Percentiles rank a stretch among this genome's conserved stretches.
These are phyloP conservation scores for Clausena lansium DNA, from an alignment of 345 rosid species.

Conservation along the genomic window DNA sequence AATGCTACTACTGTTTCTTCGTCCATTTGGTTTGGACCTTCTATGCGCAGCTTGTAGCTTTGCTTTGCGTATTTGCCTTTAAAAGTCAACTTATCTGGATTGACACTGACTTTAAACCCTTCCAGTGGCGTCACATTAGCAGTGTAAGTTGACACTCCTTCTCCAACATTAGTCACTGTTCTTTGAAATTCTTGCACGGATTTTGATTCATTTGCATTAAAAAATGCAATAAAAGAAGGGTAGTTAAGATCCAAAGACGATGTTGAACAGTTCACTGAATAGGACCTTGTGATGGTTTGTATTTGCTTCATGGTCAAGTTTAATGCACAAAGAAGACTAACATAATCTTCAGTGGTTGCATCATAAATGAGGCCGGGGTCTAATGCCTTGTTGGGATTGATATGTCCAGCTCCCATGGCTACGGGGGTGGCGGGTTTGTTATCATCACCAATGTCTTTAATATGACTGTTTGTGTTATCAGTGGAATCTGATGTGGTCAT, in stretches of 20 bases:
- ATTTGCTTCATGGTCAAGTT: slow-evolving; percentile 47
- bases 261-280: slow-evolving; percentile 33
- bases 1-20: slow-evolving; percentile 10
- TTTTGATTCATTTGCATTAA: slow-evolving; percentile 2
- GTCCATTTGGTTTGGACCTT: slow-evolving; percentile 24
- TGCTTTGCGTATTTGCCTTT: slow-evolving; percentile 38
- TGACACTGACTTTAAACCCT: slow-evolving; percentile 32
- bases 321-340: slow-evolving; percentile 44
- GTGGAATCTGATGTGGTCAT: slow-evolving; percentile 45
- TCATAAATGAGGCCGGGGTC: slow-evolving; percentile 61
- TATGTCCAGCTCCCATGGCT: slow-evolving; percentile 57
- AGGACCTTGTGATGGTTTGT: slow-evolving; percentile 40
- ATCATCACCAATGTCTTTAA: slow-evolving; percentile 26
- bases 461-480: slow-evolving; percentile 30
- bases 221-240: slow-evolving; percentile 56
- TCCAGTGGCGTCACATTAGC: slow-evolving; percentile 27
- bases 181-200: slow-evolving; percentile 33
- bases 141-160: slow-evolving; percentile 27
- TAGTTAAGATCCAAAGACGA: slow-evolving; percentile 52
- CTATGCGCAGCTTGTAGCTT: slow-evolving; percentile 37
- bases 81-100: slow-evolving; percentile 43
- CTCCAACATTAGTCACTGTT: slow-evolving; percentile 58
- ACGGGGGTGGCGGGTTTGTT: slow-evolving; percentile 35
- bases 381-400: slow-evolving; percentile 52
- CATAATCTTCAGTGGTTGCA: slow-evolving; percentile 36